A percentile compares a stretch with the other conserved stretches of the same genome.
Evolutionary conservation across 352 stramenopile species (phyloP).

Genomic region (Pythium insidiosum): DNA sequence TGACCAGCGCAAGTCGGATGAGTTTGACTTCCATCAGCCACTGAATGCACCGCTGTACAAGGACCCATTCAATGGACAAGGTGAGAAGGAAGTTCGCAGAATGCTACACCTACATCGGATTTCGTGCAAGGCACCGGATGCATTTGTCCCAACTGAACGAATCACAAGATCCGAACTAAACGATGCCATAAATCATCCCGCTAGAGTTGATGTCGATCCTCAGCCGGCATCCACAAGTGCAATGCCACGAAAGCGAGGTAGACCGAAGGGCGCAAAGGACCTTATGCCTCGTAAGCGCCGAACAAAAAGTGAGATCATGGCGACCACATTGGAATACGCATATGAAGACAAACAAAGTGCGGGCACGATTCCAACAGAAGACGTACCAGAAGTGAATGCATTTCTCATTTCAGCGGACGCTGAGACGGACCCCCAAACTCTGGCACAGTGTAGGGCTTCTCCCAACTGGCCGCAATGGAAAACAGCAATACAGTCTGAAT

Average conservation of each 20-base stretch:
- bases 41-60: conserved; percentile 2
- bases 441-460: conserved; percentile 3
- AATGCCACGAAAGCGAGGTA: conserved; percentile 2
- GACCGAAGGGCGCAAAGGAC: conserved; percentile 8
- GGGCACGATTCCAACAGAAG: conserved; percentile 1
- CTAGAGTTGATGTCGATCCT: conserved; percentile 2
- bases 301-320: conserved; percentile 4
- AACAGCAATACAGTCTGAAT: no score
- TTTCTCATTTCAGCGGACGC: conserved; percentile 3
- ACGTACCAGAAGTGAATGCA: conserved; percentile 7
- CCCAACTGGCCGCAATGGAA: conserved; percentile 8
- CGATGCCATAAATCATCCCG: conserved; percentile 7
- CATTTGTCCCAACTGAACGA: conserved; percentile 8
- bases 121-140: conserved; percentile 8
- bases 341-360: not conserved
- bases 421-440: conserved; percentile 5
- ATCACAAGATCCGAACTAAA: conserved; percentile 7
- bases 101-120: conserved; percentile 11
- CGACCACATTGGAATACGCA: not conserved
- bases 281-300: conserved; percentile 1
- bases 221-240: not conserved
- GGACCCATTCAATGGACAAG: conserved; percentile 12
- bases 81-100: conserved; percentile 12
- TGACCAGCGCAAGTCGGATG: not conserved
- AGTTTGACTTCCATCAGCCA: conserved; percentile 11